These are phyloP conservation scores for Gymnopus androsaceus DNA, from an alignment of 1,284 basidiomycete species.

Conservation along the genomic window DNA sequence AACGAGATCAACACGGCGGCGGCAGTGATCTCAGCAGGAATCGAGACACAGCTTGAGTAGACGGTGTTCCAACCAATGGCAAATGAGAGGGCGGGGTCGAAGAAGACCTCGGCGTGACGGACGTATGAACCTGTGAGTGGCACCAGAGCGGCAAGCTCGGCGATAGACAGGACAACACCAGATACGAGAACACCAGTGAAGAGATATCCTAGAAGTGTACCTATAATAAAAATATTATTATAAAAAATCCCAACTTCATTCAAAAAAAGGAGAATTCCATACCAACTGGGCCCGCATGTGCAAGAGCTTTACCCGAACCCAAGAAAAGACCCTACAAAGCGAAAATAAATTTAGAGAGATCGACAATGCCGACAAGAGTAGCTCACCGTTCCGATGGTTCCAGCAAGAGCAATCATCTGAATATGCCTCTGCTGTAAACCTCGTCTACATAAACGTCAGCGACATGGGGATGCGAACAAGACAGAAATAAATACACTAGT, in stretches of 20 bases:
- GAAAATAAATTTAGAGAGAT: constrained; percentile 22
- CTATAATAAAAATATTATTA: no score
- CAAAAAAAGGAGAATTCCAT: no score
- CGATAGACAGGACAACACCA: constrained; percentile 5
- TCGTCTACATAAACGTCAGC: neutral
- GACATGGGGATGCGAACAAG: neutral
- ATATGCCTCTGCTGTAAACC: constrained; percentile 23
- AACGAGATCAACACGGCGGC: constrained; percentile 21
- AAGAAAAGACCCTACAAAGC: constrained; percentile 19
- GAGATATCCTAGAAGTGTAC: constrained; percentile 25
- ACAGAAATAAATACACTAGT: neutral
- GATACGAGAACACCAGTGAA: constrained; percentile 28
- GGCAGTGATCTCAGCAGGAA: constrained; percentile 19
- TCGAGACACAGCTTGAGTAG: constrained; percentile 2
- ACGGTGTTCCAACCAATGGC: constrained; percentile 14
- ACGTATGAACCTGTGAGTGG: constrained; percentile 2
- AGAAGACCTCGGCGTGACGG: constrained; percentile 18
- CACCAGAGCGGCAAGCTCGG: constrained; percentile 8
- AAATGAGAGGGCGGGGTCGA: constrained; percentile 22
- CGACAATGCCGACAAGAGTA: neutral
- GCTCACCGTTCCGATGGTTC: constrained; percentile 20
- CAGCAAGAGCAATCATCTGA: constrained; percentile 23
- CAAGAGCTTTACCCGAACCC: constrained; percentile 26
- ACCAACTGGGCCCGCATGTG: constrained; percentile 26
- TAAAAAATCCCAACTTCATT: no score